These are phyloP conservation scores for Xylona heveae DNA, from an alignment of 495 filamentous ascomycete species.

Conservation along the genomic window DNA sequence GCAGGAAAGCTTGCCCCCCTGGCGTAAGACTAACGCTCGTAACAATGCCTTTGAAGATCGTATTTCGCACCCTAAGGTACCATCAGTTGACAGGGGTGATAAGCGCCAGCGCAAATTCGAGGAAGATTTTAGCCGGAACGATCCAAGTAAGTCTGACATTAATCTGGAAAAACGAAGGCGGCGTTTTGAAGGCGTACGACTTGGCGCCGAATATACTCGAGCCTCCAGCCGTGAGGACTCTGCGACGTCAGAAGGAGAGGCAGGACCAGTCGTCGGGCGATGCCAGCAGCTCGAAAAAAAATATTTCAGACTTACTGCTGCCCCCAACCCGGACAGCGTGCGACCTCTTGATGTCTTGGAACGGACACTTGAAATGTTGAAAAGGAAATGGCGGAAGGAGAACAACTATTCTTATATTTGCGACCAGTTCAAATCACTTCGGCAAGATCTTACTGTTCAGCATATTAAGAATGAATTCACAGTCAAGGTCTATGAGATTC, in stretches of 20 bases:
- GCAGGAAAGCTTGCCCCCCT: slow-evolving; percentile 35
- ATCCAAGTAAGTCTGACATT: slow-evolving; percentile 73
- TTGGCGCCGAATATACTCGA: slow-evolving; percentile 3
- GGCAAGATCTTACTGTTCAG: slow-evolving; percentile 95
- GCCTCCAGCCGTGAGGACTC: slow-evolving; percentile 19
- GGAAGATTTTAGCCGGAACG: slow-evolving; percentile 18
- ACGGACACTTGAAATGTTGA: slow-evolving; percentile 69
- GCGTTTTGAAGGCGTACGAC: slow-evolving; percentile 56
- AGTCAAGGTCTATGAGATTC: slow-evolving; percentile 88
- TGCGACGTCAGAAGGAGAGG: slow-evolving; percentile 32
- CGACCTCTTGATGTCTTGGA: slow-evolving; percentile 65
- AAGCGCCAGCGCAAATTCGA: slow-evolving; percentile 14
- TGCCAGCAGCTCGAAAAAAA: slow-evolving; percentile 76
- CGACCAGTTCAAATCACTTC: slow-evolving; percentile 97
- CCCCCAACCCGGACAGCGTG: slow-evolving; percentile 68
- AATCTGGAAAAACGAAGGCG: slow-evolving; percentile 73
- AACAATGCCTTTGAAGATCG: slow-evolving; percentile 49
- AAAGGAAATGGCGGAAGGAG: slow-evolving; percentile 85
- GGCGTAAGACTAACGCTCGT: slow-evolving; percentile 44
- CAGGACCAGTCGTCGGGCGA: slow-evolving; percentile 70
- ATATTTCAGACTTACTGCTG: slow-evolving; percentile 81
- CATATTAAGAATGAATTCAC: slow-evolving; percentile 92
- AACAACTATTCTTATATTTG: slow-evolving; percentile 94
- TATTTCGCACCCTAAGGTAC: slow-evolving; percentile 34
- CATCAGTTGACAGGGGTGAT: slow-evolving; percentile 16